phyloP scores from a whole-genome alignment of 306 rosid genomes.

The Vicia faba region DNA sequence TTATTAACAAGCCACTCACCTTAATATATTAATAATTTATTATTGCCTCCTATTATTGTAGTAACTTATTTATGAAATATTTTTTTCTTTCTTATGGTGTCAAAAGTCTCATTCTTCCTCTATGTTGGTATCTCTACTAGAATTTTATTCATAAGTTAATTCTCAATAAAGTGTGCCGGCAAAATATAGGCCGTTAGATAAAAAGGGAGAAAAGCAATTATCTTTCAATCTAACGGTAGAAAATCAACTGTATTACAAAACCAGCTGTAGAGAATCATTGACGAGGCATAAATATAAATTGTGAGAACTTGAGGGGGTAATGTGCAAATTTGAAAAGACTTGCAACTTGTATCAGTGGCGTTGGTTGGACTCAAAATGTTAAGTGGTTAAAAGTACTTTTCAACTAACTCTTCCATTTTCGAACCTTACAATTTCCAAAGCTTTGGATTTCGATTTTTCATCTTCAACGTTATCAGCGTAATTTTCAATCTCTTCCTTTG shows the following conservation, averaged over 20 bases:
- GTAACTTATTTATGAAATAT: neutral
- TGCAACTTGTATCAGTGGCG: neutral
- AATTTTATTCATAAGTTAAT: too few species aligned
- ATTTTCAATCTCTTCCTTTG: constrained; percentile 9
- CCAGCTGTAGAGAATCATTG: too few species aligned
- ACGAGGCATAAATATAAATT: neutral
- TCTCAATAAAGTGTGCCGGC: too few species aligned
- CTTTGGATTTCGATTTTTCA: neutral
- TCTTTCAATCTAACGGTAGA: too few species aligned
- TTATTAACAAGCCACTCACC: constrained; percentile 4
- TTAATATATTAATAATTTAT: neutral
- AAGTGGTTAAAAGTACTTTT: neutral
- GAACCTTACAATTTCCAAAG: neutral
- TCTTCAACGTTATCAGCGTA: neutral
- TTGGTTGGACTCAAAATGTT: neutral
- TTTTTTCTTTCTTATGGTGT: neutral
- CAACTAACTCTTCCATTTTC: neutral
- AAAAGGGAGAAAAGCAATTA: too few species aligned
- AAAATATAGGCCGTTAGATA: too few species aligned
- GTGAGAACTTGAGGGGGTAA: neutral
- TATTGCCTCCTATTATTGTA: neutral
- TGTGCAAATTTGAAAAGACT: neutral
- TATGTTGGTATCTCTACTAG: too few species aligned
- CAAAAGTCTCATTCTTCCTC: too few species aligned
- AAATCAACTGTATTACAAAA: too few species aligned